Evolutionary conservation across 176 grass and related monocot species (phyloP), one percentile per base, ranked within the genome.

Genomic region (Carex kokanica): DNA sequence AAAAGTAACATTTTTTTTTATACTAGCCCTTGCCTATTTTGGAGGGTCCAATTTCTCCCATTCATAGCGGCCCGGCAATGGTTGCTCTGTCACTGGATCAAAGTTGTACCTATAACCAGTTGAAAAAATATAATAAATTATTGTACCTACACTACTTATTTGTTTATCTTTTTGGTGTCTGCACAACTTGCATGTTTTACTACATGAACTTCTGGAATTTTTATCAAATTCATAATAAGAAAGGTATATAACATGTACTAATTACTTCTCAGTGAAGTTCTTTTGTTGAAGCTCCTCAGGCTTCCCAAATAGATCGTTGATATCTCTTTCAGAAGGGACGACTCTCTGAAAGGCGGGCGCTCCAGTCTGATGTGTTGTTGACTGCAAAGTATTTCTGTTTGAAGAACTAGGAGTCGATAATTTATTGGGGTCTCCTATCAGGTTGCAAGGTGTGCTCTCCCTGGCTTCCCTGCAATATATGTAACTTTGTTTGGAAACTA

Each of bases 41-140:
- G 60, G 77, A 45, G 79, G 53, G 12, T 89, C 71, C 84, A 83
- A 49, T 71, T 89, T 86, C 79, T 83, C 32, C 88, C 88, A 89
- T 83, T 86, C 84, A 83, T 86, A 89, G 49, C 88, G 88, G 79
- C 88, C 88, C 2, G 84, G 88, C 17, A 89, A 68, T 31, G 88
- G 88, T 70, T 78, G 58, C 56, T 89, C 88, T 2, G 74, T 86
- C 60, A 86, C 88, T n/a, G 84, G 78, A 86, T 89, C 88, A 69
- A 79, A 89, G 79, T 89, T 89, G 79, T 89, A 89, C 60, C 88
- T 89, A 56, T 67, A 21, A 82, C 43, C 23, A 75, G 3, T 54
- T 54, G 66, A 41, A n/a, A 74, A 53, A 55, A 45, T 24, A 49
- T 32, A 32, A 55, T 75, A 54, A 54, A 16, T 32, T 77, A 11